phyloP scores from a whole-genome alignment of 2,329 filamentous ascomycete species.

The Domatiomyces catenatus region DNA sequence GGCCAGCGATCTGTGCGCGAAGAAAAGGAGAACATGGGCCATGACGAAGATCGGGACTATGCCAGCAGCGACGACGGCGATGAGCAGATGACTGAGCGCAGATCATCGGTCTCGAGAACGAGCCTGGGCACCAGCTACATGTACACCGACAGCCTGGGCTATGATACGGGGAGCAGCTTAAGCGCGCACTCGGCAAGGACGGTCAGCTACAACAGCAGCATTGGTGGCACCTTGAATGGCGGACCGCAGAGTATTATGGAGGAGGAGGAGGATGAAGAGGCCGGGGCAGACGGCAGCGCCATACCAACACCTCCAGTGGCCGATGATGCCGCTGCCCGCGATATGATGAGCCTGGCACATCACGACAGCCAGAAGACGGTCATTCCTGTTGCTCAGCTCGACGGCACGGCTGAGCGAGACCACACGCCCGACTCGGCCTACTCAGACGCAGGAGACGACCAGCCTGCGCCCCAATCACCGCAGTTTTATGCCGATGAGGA shows the following conservation, averaged over 20 bases:
- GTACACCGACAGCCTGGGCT: slow-evolving; percentile 28
- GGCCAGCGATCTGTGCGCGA: slow-evolving; percentile 19
- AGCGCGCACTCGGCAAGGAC: slow-evolving; percentile 20
- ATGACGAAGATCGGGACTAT: slow-evolving; percentile 32
- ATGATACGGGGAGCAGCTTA: slow-evolving; percentile 26
- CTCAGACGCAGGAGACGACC: background rate
- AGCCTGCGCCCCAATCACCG: background rate
- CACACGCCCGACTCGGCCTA: background rate
- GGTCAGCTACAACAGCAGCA: slow-evolving; percentile 27
- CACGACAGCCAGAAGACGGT: slow-evolving; percentile 6
- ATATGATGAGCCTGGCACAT: slow-evolving; percentile 2
- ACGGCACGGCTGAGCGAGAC: slow-evolving; percentile 3
- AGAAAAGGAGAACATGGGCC: slow-evolving; percentile 49
- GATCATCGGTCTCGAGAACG: slow-evolving; percentile 28
- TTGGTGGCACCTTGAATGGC: slow-evolving; percentile 21
- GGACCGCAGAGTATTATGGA: slow-evolving; percentile 18
- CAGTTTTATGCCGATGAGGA: background rate
- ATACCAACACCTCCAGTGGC: background rate
- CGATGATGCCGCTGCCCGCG: background rate
- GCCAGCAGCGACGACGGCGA: slow-evolving; percentile 26
- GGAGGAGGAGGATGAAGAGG: slow-evolving; percentile 20
- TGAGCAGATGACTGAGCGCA: slow-evolving; percentile 34
- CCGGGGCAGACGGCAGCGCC: slow-evolving; percentile 6
- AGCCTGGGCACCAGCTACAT: slow-evolving; percentile 21
- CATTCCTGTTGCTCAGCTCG: slow-evolving; percentile 6